Evolutionary conservation across 208 protist genomes (phyloP), one percentile per base, ranked within the genome.

Genomic region (Sergeia podlipaevii): DNA sequence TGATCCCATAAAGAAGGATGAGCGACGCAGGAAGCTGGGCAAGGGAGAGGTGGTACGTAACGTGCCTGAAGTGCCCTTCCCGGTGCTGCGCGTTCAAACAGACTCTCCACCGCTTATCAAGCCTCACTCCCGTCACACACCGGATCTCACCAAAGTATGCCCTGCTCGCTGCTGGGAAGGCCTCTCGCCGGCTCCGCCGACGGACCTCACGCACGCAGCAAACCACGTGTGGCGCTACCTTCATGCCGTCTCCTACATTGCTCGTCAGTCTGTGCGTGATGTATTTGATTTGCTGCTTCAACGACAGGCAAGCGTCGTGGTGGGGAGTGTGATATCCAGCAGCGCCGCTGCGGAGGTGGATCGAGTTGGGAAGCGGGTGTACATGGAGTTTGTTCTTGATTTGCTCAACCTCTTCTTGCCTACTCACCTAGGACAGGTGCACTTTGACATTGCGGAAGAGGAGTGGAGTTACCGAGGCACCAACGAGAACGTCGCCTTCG

Each of bases 331-430:
- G n/a, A n/a, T n/a, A n/a, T n/a, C n/a, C n/a, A n/a, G n/a, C n/a
- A n/a, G n/a, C n/a, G n/a, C n/a, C n/a, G n/a, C n/a, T n/a, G n/a
- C n/a, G n/a, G n/a, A n/a, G n/a, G n/a, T n/a, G 18, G 70, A 70
- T 1, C 49, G 70, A 8, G 24, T 95, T 34, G 70, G 70, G 45
- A 90, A 91, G 65, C 56, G 58, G 18, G 63, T 68, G 8, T 95
- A 68, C 38, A 65, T 89, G 0, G 66, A 80, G 42, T 95, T 95
- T 72, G 63, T 92, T 21, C 61, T 85, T 33, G 68, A 82, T 49
- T 60, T 95, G 34, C 65, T 95, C 4, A 53, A 92, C 39, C 50
- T 95, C 5, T 95, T 95, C 64, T 89, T 95, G 37, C 88, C 88
- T 1, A 83, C 74, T 1, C 61, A 76, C 45, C 65, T 78, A 8